phyloP scores from a whole-genome alignment of 1,139 yeast genomes.

The Debaryomyces coudertii region DNA sequence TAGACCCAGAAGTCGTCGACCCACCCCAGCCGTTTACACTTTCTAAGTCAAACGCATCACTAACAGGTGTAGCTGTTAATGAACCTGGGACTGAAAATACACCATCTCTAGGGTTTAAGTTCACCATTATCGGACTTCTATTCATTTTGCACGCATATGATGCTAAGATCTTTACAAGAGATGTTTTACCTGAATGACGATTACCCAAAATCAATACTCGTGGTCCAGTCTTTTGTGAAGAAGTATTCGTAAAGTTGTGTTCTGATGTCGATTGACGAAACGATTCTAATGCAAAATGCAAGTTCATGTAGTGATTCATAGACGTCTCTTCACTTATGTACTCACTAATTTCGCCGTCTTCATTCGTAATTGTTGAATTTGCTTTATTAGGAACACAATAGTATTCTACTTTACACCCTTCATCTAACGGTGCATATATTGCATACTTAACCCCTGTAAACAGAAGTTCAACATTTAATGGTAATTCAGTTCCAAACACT shows the following conservation, averaged over 20 bases:
- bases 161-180: slow-evolving; percentile 67
- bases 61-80: slow-evolving; percentile 79
- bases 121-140: slow-evolving; percentile 69
- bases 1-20: slow-evolving; percentile 84
- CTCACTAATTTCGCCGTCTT: slow-evolving; percentile 48
- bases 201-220: slow-evolving; percentile 76
- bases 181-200: slow-evolving; percentile 74
- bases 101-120: slow-evolving; percentile 80
- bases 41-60: slow-evolving; percentile 80
- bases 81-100: slow-evolving; percentile 85
- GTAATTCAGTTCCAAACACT: slow-evolving; percentile 89
- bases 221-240: slow-evolving; percentile 50
- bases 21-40: slow-evolving; percentile 77
- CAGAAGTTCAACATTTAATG: slow-evolving; percentile 66
- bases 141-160: slow-evolving; percentile 79
- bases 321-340: slow-evolving; percentile 73
- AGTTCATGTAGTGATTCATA: slow-evolving; percentile 62
- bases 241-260: slow-evolving; percentile 23
- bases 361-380: slow-evolving; percentile 38
- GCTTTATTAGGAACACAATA: slow-evolving; percentile 52
- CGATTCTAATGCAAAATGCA: slow-evolving; percentile 78
- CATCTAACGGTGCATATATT: slow-evolving; percentile 60
- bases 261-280: slow-evolving; percentile 47
- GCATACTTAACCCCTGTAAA: slow-evolving; percentile 59
- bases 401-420: slow-evolving; percentile 56